A percentile compares a stretch with the other conserved stretches of the same genome.
Conservation (phyloP, 148 eudicot genomes). For the Camellia lanceoleosa region DNA sequence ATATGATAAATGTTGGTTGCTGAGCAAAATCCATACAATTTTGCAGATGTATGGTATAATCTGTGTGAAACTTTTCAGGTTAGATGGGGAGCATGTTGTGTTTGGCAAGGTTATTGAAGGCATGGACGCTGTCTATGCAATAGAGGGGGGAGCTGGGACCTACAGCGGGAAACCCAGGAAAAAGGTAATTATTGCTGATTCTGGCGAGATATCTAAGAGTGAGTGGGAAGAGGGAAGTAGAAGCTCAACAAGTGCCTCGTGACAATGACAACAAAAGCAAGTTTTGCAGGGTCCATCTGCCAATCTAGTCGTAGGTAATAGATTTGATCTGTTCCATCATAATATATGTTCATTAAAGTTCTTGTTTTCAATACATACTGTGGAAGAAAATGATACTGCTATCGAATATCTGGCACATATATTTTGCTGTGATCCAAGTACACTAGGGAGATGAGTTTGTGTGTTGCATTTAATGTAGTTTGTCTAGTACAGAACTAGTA, state of each 20-base stretch:
- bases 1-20: not conserved
- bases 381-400: slow-evolving; percentile 8
- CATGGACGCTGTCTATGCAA: slow-evolving; percentile 87
- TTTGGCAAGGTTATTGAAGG: slow-evolving; percentile 94
- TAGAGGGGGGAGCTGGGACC: slow-evolving; percentile 97
- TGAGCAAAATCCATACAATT: not conserved
- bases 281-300: slow-evolving; percentile 9
- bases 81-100: slow-evolving; percentile 89
- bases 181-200: slow-evolving; percentile 81
- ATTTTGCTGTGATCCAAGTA: slow-evolving; percentile 1
- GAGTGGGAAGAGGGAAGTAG: slow-evolving; percentile 68
- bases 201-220: slow-evolving; percentile 82
- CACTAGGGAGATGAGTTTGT: too few relatives aligned
- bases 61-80: slow-evolving; percentile 35
- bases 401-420: not conserved
- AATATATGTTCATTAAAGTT: not conserved
- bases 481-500: not conserved
- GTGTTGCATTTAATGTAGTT: not conserved
- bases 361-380: not conserved
- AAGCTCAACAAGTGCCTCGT: slow-evolving; percentile 26
- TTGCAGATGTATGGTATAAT: not conserved
- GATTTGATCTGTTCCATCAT: not conserved
- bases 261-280: not conserved
- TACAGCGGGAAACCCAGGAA: slow-evolving; percentile 94
- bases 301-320: not conserved